Evolutionary conservation across 2,329 filamentous ascomycete genomes (phyloP).

Genomic region (Capronia americana): DNA sequence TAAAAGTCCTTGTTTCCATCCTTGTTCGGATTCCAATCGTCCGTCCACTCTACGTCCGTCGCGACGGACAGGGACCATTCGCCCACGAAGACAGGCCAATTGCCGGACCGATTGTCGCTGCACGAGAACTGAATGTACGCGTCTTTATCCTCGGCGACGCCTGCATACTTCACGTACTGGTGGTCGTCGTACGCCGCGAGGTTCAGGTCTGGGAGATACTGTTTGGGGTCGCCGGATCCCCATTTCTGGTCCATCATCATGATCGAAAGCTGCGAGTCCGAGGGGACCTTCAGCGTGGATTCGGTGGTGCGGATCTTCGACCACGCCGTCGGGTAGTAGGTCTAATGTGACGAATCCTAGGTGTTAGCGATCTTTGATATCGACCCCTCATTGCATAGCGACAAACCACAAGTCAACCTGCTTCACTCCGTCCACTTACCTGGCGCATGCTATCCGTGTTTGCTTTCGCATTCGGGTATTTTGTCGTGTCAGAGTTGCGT

Average conservation of each 20-base stretch:
- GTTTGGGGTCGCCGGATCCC: conserved; percentile 62
- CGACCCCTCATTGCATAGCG: neutral
- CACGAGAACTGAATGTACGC: conserved; percentile 62
- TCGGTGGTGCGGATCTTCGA: conserved; percentile 59
- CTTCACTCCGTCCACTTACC: neutral
- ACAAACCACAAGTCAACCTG: neutral
- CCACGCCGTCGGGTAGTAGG: conserved; percentile 31
- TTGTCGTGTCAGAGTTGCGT: conserved; percentile 46
- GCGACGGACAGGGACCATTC: conserved; percentile 65
- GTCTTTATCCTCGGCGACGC: conserved; percentile 52
- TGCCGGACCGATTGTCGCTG: conserved; percentile 52
- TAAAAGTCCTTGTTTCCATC: conserved; percentile 60
- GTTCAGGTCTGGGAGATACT: conserved; percentile 52
- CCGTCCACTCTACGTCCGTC: conserved; percentile 54
- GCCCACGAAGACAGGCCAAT: conserved; percentile 60
- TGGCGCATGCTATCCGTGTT: conserved; percentile 27
- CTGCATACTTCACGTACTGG: conserved; percentile 63
- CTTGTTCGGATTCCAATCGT: conserved; percentile 52
- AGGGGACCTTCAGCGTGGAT: conserved; percentile 49
- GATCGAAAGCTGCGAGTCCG: conserved; percentile 59
- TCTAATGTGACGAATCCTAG: neutral
- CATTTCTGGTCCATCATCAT: conserved; percentile 61
- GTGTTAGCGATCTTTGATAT: neutral
- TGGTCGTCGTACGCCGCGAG: conserved; percentile 64
- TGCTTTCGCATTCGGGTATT: conserved; percentile 21